These are phyloP conservation scores for Dichotomocladium elegans DNA, from an alignment of 371 early-diverging fungal species.

Conservation along the genomic window DNA sequence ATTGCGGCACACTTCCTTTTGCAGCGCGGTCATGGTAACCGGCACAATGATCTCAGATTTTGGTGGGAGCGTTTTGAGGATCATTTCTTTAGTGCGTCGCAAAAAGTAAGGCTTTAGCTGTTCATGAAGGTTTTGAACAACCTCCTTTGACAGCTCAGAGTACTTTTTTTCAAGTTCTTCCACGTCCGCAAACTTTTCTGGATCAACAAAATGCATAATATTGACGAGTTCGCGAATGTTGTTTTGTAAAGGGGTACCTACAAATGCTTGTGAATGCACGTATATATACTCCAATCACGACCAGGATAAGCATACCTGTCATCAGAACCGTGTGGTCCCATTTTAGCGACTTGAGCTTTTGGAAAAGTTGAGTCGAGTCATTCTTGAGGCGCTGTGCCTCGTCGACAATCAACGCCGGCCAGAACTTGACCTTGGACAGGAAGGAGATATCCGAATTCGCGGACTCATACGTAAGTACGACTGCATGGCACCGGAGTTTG, in stretches of 20 bases:
- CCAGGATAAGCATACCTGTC: conserved; percentile 37
- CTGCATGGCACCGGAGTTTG: conserved; percentile 68
- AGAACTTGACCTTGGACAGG: conserved; percentile 44
- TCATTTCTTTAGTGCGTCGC: conserved; percentile 86
- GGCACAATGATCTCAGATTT: conserved; percentile 88
- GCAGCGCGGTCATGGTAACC: conserved; percentile 71
- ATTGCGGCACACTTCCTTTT: conserved; percentile 77
- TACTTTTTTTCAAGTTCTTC: conserved; percentile 54
- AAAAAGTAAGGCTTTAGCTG: conserved; percentile 83
- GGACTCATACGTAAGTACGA: conserved; percentile 79
- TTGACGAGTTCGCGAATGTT: conserved; percentile 69
- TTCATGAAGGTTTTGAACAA: conserved; percentile 32
- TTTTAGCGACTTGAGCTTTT: conserved; percentile 47
- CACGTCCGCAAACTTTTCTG: conserved; percentile 40
- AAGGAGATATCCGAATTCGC: conserved; percentile 46
- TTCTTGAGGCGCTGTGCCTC: conserved; percentile 91
- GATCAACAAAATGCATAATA: conserved; percentile 77
- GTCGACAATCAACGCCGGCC: conserved; percentile 75
- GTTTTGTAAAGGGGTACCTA: conserved; percentile 80
- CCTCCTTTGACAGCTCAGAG: conserved; percentile 38
- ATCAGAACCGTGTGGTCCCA: conserved; percentile 64
- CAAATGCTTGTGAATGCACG: background rate
- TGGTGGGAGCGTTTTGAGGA: conserved; percentile 81
- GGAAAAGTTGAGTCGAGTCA: conserved; percentile 64
- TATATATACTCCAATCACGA: background rate